These are phyloP conservation scores for Melaleuca alternifolia DNA, from an alignment of 345 rosid genomes.

Conservation along the genomic window DNA sequence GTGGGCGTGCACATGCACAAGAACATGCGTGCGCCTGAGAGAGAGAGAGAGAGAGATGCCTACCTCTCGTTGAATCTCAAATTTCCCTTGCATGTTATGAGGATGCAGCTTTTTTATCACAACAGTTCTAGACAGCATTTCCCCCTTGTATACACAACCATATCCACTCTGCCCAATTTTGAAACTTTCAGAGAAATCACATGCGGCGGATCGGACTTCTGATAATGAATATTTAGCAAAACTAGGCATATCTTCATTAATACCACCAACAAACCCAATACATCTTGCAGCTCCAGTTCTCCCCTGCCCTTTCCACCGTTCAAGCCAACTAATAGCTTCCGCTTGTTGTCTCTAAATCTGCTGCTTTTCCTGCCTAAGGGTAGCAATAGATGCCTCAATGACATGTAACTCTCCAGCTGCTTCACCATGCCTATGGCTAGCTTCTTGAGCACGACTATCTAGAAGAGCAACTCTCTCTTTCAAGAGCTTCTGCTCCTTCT, in stretches of 20 bases:
- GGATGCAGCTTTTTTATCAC: constrained; percentile 55
- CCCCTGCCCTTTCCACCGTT: constrained; percentile 49
- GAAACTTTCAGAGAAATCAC: constrained; percentile 68
- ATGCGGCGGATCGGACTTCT: constrained; percentile 54
- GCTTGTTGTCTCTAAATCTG: constrained; percentile 41
- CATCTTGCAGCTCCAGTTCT: constrained; percentile 27
- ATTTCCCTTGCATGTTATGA: constrained; percentile 53
- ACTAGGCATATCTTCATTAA: constrained; percentile 40
- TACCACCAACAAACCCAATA: constrained; percentile 23
- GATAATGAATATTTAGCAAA: constrained; percentile 48
- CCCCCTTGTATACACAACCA: constrained; percentile 67
- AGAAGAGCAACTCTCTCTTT: constrained; percentile 52
- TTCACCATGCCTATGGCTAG: constrained; percentile 35
- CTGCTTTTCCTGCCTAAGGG: constrained; percentile 50
- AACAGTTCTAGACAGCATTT: constrained; percentile 75
- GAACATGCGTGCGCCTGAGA: background rate
- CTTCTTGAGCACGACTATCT: constrained; percentile 40
- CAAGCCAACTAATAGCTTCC: constrained; percentile 64
- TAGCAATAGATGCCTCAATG: constrained; percentile 39
- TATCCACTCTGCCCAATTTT: constrained; percentile 55
- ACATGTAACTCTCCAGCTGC: constrained; percentile 36
- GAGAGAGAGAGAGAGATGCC: background rate
- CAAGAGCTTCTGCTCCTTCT: constrained; percentile 31
- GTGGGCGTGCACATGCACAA: background rate
- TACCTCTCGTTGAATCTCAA: constrained; percentile 60